Percentiles rank a stretch among this genome's conserved stretches.
Conservation (phyloP, 1,284 basidiomycete genomes). For the Marasmius oreades region DNA sequence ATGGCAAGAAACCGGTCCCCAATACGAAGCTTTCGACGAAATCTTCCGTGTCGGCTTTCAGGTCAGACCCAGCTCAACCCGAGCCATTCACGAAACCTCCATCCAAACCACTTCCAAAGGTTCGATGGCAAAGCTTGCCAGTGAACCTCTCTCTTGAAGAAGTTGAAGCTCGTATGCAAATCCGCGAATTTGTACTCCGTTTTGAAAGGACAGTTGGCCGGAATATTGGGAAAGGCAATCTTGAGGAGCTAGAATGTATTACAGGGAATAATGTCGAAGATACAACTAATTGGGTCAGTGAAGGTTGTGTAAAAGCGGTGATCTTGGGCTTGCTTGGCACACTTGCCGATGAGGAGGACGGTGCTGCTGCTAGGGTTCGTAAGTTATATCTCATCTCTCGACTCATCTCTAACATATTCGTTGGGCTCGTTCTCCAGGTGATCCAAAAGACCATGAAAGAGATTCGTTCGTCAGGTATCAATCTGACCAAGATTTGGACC, state of each 20-base stretch:
- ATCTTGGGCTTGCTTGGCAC: conserved; percentile 56
- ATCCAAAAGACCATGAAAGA: conserved; percentile 47
- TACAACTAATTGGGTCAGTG: conserved; percentile 57
- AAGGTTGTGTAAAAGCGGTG: conserved; percentile 57
- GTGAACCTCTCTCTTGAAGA: conserved; percentile 41
- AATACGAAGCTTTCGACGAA: neutral
- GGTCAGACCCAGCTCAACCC: neutral
- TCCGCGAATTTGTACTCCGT: conserved; percentile 69
- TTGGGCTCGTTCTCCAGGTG: conserved; percentile 27
- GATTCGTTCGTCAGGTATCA: conserved; percentile 47
- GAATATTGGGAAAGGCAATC: conserved; percentile 43
- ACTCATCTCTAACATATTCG: conserved; percentile 5
- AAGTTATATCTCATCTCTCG: neutral
- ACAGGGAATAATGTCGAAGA: conserved; percentile 31
- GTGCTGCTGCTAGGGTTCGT: conserved; percentile 30
- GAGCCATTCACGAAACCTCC: conserved; percentile 20
- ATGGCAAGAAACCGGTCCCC: neutral
- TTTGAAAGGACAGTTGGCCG: conserved; percentile 52
- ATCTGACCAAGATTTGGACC: conserved; percentile 60
- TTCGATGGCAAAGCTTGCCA: conserved; percentile 49
- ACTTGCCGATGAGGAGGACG: conserved; percentile 41
- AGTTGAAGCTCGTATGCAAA: conserved; percentile 58
- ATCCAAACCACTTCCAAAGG: conserved; percentile 30
- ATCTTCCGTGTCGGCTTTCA: neutral
- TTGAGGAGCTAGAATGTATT: conserved; percentile 67